These are phyloP conservation scores for Tetrapyrgos nigripes DNA, from an alignment of 1,284 basidiomycete species.

Conservation along the genomic window DNA sequence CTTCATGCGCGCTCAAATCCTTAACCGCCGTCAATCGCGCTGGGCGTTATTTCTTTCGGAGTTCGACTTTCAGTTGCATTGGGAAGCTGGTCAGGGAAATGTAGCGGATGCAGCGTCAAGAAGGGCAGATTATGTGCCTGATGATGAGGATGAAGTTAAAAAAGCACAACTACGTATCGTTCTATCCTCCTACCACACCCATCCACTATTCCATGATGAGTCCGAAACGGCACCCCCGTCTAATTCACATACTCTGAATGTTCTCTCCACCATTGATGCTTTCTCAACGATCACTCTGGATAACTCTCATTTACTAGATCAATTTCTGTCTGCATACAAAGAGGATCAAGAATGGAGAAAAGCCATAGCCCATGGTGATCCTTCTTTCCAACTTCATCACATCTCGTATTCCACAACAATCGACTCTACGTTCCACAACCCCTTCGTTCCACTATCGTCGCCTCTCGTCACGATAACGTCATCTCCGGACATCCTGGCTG, in stretches of 20 bases:
- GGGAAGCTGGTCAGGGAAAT: constrained; percentile 31
- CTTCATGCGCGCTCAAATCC: constrained; percentile 23
- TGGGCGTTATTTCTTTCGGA: too few species aligned
- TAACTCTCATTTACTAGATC: constrained; percentile 30
- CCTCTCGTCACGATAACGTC: constrained; percentile 30
- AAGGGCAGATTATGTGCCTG: constrained; percentile 37
- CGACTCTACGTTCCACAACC: constrained; percentile 44
- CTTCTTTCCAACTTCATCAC: background rate
- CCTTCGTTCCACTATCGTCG: constrained; percentile 33
- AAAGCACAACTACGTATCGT: too few species aligned
- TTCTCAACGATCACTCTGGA: too few species aligned
- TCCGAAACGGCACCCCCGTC: too few species aligned
- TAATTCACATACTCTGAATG: background rate
- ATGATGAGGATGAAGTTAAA: constrained; percentile 43
- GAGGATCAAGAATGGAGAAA: background rate
- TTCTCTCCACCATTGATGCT: background rate
- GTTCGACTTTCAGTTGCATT: too few species aligned
- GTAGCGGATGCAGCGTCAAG: constrained; percentile 41
- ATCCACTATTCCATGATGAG: too few species aligned
- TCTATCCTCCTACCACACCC: too few species aligned
- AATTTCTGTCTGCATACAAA: background rate
- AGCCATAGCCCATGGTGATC: background rate
- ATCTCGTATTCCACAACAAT: too few species aligned
- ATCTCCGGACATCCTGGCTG: constrained; percentile 37
- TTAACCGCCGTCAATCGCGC: constrained; percentile 40